phyloP scores from a whole-genome alignment of 768 basidiomycete species.

The Kwoniella heveanensis region DNA sequence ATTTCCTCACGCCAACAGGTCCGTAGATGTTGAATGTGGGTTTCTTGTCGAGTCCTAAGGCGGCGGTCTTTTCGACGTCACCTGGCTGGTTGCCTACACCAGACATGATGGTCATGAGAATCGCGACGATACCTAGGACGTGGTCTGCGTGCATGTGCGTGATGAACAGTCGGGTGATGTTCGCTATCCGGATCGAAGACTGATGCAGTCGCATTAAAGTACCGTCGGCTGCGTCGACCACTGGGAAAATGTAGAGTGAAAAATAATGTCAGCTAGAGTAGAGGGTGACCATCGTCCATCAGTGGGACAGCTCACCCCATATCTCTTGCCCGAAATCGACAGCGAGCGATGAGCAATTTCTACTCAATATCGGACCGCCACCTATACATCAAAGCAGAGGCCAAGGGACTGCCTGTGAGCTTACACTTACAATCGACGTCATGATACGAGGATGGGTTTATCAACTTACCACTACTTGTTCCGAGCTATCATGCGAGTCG shows the following conservation, averaged over 20 bases:
- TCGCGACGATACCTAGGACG: conserved; percentile 45
- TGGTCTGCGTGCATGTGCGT: conserved; percentile 56
- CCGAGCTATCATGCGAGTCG: conserved; percentile 47
- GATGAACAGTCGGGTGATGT: conserved; percentile 53
- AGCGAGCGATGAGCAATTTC: conserved; percentile 52
- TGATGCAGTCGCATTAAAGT: conserved; percentile 47
- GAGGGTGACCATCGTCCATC: not conserved
- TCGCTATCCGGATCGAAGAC: conserved; percentile 45
- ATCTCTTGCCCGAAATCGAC: conserved; percentile 51
- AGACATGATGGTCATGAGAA: conserved; percentile 49
- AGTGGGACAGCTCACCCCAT: conserved; percentile 43
- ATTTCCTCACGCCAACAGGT: conserved; percentile 43
- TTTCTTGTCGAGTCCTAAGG: conserved; percentile 37
- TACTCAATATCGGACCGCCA: conserved; percentile 49
- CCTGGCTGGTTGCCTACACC: conserved; percentile 39
- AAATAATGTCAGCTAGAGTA: not conserved
- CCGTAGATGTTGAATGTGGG: conserved; percentile 51
- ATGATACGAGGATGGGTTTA: not conserved
- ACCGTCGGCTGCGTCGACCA: conserved; percentile 55
- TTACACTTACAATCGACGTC: not conserved
- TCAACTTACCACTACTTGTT: conserved; percentile 45
- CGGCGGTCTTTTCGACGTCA: conserved; percentile 24
- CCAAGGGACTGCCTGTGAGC: not conserved
- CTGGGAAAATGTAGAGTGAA: conserved; percentile 23
- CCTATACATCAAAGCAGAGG: conserved; percentile 27